These are phyloP conservation scores for Pseudogymnoascus sp. DNA, from an alignment of 2,329 filamentous ascomycete genomes.

Conservation along the genomic window DNA sequence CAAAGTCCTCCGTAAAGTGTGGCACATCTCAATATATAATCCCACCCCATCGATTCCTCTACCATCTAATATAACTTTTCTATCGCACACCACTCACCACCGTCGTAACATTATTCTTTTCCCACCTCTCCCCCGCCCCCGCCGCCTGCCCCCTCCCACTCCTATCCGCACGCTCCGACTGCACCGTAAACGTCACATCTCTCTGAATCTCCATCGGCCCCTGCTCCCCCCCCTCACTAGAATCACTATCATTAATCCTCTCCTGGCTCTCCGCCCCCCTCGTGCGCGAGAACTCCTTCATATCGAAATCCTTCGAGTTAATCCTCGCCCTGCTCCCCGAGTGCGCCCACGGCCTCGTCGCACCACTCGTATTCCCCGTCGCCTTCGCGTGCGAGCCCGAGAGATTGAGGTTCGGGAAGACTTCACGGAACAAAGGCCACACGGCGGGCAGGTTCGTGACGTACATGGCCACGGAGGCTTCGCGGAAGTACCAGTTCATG, in stretches of 20 bases:
- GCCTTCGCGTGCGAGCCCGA: not conserved
- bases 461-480: slow-evolving; percentile 42
- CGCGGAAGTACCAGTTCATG: slow-evolving; percentile 42
- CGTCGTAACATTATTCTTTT: not conserved
- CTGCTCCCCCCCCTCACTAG: not conserved
- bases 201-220: slow-evolving; percentile 6
- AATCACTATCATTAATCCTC: slow-evolving; percentile 6
- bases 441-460: slow-evolving; percentile 42
- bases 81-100: not conserved
- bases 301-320: not conserved
- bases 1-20: too few species aligned
- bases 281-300: not conserved
- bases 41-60: too few species aligned
- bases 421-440: slow-evolving; percentile 40
- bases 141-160: not conserved
- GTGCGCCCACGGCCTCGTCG: not conserved
- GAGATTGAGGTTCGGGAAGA: slow-evolving; percentile 21
- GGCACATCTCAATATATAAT: too few species aligned
- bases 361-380: not conserved
- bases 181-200: slow-evolving; percentile 10
- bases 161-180: not conserved
- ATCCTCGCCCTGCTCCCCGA: not conserved
- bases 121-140: not conserved
- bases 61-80: too few species aligned
- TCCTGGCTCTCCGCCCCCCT: slow-evolving; percentile 10